Percentiles rank a stretch among this genome's conserved stretches.
These are phyloP conservation scores for Smallanthus sonchifolius DNA, from an alignment of 129 eudicot genomes.

Conservation along the genomic window DNA sequence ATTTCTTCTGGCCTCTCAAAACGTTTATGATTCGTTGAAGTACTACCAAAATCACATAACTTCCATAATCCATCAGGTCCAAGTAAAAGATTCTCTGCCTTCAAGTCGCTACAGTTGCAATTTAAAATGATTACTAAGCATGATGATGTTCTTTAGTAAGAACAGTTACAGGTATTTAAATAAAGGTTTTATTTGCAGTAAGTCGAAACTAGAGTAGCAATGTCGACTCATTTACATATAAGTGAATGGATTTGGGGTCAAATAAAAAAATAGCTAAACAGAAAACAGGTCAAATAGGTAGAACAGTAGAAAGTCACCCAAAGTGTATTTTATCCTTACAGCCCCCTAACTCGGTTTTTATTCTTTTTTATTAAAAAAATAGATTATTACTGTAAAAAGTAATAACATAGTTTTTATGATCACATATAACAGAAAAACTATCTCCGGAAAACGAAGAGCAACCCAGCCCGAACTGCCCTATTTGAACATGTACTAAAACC, in stretches of 20 bases:
- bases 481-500: background rate
- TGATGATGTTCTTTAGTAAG: background rate
- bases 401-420: background rate
- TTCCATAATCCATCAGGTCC: slow-evolving; percentile 98
- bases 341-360: background rate
- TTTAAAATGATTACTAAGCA: slow-evolving; percentile 7
- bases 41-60: slow-evolving; percentile 96
- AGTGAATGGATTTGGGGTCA: background rate
- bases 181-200: background rate
- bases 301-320: background rate
- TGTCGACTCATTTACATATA: background rate
- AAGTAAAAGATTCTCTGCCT: slow-evolving; percentile 89
- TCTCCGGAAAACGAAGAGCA: background rate
- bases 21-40: slow-evolving; percentile 86
- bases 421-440: background rate
- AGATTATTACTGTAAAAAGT: no score
- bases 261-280: background rate
- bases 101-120: slow-evolving; percentile 69
- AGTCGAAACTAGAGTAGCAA: background rate
- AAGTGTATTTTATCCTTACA: background rate
- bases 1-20: slow-evolving; percentile 98
- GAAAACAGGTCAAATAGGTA: background rate
- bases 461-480: background rate
- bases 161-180: background rate
- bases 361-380: background rate